Evolutionary conservation across 2,329 filamentous ascomycete species (phyloP), one percentile per base, ranked within the genome.

Genomic region (Aspergillus glaucus): DNA sequence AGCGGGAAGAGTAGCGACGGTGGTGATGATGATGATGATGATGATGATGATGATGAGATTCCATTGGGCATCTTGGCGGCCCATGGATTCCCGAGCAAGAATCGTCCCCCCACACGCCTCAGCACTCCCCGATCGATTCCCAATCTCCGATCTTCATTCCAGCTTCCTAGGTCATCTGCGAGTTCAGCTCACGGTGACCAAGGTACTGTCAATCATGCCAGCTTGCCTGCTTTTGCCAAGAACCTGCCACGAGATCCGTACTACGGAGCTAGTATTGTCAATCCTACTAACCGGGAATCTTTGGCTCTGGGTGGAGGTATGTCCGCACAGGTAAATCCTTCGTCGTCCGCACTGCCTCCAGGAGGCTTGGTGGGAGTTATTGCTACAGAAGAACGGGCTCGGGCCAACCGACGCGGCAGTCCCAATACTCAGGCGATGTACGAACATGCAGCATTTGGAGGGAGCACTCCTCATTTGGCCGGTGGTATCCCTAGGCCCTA

Each of bases 291-390:
- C 44, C 79, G 90, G 30, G 89, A 95, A 66, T 86, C 87, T 3
- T 75, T 94, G 36, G 78, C 84, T 3, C 80, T 92, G 52, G 79
- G 81, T 45, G 83, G 81, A 39, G 82, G 82, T 21, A 64, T 73
- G 17, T 71, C 70, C 54, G 71, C 64, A 26, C 62, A 67, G 43
- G 71, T 70, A 26, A 63, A 64, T 45, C 56, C 62, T 36, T 61
- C 68, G n/a, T 62, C 68, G 17, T 65, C 65, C 19, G 19, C 17
- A 12, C 63, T 74, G 7, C 85, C 85, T 14, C 85, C 86, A 1
- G 88, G 87, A 39, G 90, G 90, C 9, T 76, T 95, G 9, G 86
- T 95, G 17, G 89, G 89, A 8, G 88, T 95, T 7, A 95, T 95
- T 69, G 88, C 88, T 30, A 86, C 76, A 46, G 89, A 95, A 69